phyloP scores from a whole-genome alignment of 371 early-diverging fungal species.

The Mucor sp. region DNA sequence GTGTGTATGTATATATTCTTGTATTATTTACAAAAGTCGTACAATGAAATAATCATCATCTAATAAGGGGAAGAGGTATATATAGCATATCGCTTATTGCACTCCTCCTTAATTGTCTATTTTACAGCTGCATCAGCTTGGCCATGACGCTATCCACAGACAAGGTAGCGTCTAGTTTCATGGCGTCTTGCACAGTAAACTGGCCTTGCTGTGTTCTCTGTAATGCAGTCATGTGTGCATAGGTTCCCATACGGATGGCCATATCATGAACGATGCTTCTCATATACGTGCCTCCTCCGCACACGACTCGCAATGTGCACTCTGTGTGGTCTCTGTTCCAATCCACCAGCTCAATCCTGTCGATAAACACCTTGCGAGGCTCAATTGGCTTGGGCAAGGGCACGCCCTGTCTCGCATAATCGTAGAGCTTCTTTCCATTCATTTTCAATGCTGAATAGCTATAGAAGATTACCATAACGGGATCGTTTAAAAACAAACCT shows the following conservation, averaged over 20 bases:
- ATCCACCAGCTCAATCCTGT: slow-evolving; percentile 25
- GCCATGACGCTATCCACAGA: neutral
- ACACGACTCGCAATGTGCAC: slow-evolving; percentile 29
- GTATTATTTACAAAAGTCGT: too few species aligned
- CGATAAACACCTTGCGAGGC: slow-evolving; percentile 32
- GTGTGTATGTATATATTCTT: neutral
- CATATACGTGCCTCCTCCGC: slow-evolving; percentile 57
- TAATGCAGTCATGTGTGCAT: slow-evolving; percentile 49
- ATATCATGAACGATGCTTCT: slow-evolving; percentile 52
- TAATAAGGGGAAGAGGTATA: neutral
- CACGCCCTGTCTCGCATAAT: slow-evolving; percentile 47
- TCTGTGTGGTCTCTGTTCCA: slow-evolving; percentile 14
- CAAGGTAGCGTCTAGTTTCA: slow-evolving; percentile 16
- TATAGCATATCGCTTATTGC: neutral
- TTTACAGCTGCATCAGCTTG: neutral
- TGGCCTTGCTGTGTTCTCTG: slow-evolving; percentile 46
- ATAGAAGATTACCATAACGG: slow-evolving; percentile 1
- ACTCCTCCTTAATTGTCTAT: neutral
- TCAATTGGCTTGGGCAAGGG: slow-evolving; percentile 37
- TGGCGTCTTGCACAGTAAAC: slow-evolving; percentile 16
- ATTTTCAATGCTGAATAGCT: slow-evolving; percentile 54
- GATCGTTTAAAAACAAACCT: slow-evolving; percentile 7
- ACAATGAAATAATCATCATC: neutral
- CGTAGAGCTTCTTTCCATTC: slow-evolving; percentile 52
- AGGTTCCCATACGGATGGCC: slow-evolving; percentile 36